Evolutionary conservation across 768 basidiomycete species (phyloP), one percentile per base, ranked within the genome.

Genomic region (Gloeostereum incarnatum): DNA sequence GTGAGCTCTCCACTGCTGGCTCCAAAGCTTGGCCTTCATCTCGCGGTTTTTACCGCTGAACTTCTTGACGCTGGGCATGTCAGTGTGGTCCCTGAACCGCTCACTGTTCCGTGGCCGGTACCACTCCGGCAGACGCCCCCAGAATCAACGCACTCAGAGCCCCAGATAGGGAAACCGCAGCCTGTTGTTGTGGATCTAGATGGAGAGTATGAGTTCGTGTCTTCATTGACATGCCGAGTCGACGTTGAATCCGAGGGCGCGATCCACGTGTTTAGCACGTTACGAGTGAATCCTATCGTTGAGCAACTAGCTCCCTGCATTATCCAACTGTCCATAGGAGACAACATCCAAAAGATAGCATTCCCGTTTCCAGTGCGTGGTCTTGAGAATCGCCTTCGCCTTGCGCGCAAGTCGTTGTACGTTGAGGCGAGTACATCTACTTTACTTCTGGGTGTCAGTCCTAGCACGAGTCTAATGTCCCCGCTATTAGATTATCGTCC

Each of bases 391-490:
- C 51, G 45, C 24, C 33, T 58, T 5, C 45, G 57, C 2, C 35
- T 56, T 8, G 57, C 59, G 1, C 44, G 58, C 6, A 59, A 53
- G 35, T 61, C 59, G 4, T 35, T 49, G 3, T 61, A 53, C 40
- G 49, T 61, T 8, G 59, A 59, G 53, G 59, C 57, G 9, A 6
- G 45, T 42, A 25, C 29, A 31, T 24, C 26, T 4, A 44, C 39
- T 27, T 29, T 14, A 17, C 19, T 19, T 9, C 21, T n/a, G n/a
- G 4, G 21, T 20, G 33, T 4, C 33, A 9, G 19, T 34, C n/a
- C n/a, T n/a, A n/a, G n/a, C 16, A 34, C 3, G 2, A 11, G 21
- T 3, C 19, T 34, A 20, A 4, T 4, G 3, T 34, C 33, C 7
- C n/a, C n/a, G 9, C 31, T 42, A 14, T 3, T 35, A 60, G 65